A percentile compares a stretch with the other conserved stretches of the same genome.
These are phyloP conservation scores for Geosmithia flava DNA, from an alignment of 2,329 filamentous ascomycete species.

Conservation along the genomic window DNA sequence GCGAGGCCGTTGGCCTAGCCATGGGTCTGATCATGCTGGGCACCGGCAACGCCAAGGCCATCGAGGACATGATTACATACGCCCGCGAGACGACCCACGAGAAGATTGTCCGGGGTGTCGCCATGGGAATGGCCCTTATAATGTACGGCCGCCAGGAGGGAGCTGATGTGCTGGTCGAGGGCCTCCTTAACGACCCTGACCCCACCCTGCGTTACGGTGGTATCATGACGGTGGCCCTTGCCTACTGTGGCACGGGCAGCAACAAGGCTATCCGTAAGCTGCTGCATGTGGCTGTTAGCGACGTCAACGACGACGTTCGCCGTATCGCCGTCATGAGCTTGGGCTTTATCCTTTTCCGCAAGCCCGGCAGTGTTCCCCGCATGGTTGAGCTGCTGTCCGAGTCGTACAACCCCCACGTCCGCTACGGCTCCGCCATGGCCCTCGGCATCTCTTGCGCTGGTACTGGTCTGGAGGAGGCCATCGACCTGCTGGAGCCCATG, in stretches of 20 bases:
- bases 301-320: conserved; percentile 95
- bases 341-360: conserved; percentile 96
- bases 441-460: conserved; percentile 96
- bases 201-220: conserved; percentile 90
- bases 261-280: conserved; percentile 97
- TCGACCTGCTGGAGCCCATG: conserved; percentile 96
- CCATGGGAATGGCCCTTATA: conserved; percentile 93
- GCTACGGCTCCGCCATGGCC: conserved; percentile 96
- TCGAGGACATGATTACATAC: conserved; percentile 96
- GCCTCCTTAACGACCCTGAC: conserved; percentile 84
- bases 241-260: conserved; percentile 93
- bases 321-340: conserved; percentile 94
- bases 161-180: conserved; percentile 89
- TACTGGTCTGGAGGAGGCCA: conserved; percentile 89
- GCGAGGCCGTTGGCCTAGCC: conserved; percentile 86
- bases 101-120: conserved; percentile 93
- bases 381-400: conserved; percentile 98
- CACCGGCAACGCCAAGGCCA: conserved; percentile 84
- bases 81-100: conserved; percentile 97
- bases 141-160: conserved; percentile 96
- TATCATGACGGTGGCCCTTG: conserved; percentile 96
- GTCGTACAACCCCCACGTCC: conserved; percentile 96
- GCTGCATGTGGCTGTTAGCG: conserved; percentile 90
- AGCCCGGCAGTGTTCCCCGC: conserved; percentile 89
- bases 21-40: conserved; percentile 99